Evolutionary conservation across 2,329 filamentous ascomycete species (phyloP).

Genomic region (Xylariaceae sp.): DNA sequence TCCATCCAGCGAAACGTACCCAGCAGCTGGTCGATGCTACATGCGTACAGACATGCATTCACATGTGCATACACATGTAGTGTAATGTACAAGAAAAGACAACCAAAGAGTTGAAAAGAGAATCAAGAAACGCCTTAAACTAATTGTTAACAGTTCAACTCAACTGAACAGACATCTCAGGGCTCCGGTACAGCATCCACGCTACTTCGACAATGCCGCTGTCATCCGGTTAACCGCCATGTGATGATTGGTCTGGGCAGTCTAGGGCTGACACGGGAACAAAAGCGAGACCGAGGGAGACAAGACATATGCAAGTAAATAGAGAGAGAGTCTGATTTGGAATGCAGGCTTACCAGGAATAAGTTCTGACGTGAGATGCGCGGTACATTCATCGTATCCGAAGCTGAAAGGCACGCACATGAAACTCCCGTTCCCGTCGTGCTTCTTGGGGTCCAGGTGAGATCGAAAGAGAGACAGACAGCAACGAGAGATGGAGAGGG

Average conservation of each 20-base stretch:
- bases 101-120: too few species aligned
- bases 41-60: too few species aligned
- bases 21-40: neutral
- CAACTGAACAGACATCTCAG: neutral
- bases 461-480: neutral
- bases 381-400: neutral
- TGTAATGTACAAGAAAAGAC: too few species aligned
- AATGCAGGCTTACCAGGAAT: conserved; percentile 12
- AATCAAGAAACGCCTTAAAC: neutral
- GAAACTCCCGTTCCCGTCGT: neutral
- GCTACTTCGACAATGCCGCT: neutral
- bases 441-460: neutral
- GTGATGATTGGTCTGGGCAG: conserved; percentile 6
- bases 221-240: neutral
- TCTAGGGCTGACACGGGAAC: conserved; percentile 9
- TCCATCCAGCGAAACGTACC: neutral
- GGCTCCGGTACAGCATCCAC: neutral
- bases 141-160: neutral
- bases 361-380: neutral
- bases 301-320: neutral
- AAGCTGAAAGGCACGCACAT: neutral
- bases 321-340: conserved; percentile 9
- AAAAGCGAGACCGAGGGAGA: neutral
- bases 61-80: too few species aligned
- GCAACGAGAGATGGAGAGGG: too few species aligned